Base-by-base conservation (phyloP, 1,139 yeast species). In the Protomyces macrosporus region DNA sequence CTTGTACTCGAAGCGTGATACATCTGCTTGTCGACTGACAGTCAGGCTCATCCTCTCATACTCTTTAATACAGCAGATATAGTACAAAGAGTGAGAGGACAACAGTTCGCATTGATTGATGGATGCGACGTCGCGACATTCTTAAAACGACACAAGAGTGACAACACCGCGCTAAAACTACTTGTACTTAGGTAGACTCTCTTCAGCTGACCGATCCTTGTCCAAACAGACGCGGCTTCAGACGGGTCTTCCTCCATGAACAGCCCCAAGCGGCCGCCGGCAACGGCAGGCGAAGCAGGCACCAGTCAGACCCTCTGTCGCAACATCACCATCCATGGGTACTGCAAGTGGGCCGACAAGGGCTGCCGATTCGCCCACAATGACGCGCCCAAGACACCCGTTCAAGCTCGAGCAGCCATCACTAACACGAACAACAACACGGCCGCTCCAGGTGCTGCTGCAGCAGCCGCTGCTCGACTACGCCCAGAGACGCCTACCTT, bases 291-390 rank as follows among this genome's bases (percentile, higher is more conserved):
- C 16, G 48, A 42, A 10, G 32, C 12, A 14, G 48, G 48, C 6
- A 16, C 48, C n/a, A 42, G 48, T 16, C 48, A 42, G 48, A 42
- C 48, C 7, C 90, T 88, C 66, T 90, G 97, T 76, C 82, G 93
- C 73, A 90, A 90, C 72, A 85, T 90, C 65, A 82, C 86, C 61
- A 88, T 89, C 56, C 90, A 89, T 76, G 97, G 97, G 7, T 89
- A 82, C 71, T 90, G 97, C 78, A 89, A 89, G 74, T 90, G 83
- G 76, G 93, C 88, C 70, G 88, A 88, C 70, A 90, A 89, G 72
- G 96, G 97, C 23, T 90, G 97, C 73, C 88, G 87, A 2, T 90
- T 89, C 73, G 84, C 84, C 64, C 97, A 90, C 71, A 84, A 82
- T 56, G 65, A 68, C 45, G 70, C 67, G 45, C 53, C 36, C 10